Evolutionary conservation across 2,329 filamentous ascomycete genomes (phyloP).

Genomic region (Cladophialophora carrionii): DNA sequence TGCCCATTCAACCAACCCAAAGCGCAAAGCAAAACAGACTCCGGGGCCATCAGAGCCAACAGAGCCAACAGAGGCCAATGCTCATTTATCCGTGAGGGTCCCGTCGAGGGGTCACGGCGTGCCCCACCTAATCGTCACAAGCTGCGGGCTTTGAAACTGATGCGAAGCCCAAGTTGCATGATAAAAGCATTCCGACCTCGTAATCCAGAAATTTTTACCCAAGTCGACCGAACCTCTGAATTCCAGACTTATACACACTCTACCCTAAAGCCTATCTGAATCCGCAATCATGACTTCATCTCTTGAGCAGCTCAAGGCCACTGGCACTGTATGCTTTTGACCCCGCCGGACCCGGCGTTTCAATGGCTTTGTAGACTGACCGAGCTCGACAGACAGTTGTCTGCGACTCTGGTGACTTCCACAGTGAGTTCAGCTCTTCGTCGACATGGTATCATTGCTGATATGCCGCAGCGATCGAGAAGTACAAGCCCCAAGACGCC

Average conservation of each 20-base stretch:
- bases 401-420: slow-evolving; percentile 92
- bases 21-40: neutral
- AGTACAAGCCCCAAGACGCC: slow-evolving; percentile 99
- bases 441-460: slow-evolving; percentile 24
- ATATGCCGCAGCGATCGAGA: slow-evolving; percentile 76
- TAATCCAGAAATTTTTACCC: neutral
- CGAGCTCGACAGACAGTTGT: slow-evolving; percentile 73
- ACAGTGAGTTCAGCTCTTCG: slow-evolving; percentile 60
- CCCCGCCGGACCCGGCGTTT: slow-evolving; percentile 21
- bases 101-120: neutral
- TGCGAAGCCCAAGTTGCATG: neutral
- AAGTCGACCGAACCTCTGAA: neutral
- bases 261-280: neutral
- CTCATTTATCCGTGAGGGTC: neutral
- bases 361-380: slow-evolving; percentile 19
- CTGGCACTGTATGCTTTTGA: slow-evolving; percentile 79
- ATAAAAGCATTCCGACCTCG: neutral
- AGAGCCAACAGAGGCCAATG: no score
- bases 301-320: slow-evolving; percentile 95
- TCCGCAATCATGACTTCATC: slow-evolving; percentile 71
- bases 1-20: neutral
- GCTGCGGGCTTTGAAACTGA: neutral
- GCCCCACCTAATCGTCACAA: neutral
- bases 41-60: no score
- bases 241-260: neutral